Evolutionary conservation across 2,329 filamentous ascomycete genomes (phyloP).

Genomic region (Setomelanomma holmii): DNA sequence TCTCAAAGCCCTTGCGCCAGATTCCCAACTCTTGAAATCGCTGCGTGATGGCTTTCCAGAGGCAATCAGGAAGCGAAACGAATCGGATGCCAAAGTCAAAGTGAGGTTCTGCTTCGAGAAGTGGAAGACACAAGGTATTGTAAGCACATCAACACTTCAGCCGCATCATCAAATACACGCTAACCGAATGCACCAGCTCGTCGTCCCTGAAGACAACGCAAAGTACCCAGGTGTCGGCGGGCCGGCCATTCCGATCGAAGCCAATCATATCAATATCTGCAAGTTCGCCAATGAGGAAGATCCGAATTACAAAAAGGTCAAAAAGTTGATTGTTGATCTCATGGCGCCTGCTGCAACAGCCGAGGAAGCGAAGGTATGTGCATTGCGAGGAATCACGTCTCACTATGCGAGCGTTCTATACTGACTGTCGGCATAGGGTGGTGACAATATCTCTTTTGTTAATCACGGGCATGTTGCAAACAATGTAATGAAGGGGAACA

Average conservation of each 20-base stretch:
- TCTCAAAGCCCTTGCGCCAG: not conserved
- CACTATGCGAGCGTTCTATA: too few species aligned
- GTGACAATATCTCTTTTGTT: too few species aligned
- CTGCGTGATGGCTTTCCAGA: not conserved
- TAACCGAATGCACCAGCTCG: not conserved
- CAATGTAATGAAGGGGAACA: too few species aligned
- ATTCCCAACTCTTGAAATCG: not conserved
- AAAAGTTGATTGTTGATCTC: not conserved
- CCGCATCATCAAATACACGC: too few species aligned
- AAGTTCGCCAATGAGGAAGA: not conserved
- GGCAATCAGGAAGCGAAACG: not conserved
- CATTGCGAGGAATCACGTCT: too few species aligned
- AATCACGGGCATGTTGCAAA: too few species aligned
- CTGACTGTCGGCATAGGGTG: too few species aligned
- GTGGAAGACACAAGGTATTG: not conserved
- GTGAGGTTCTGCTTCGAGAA: not conserved
- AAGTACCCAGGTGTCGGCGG: not conserved
- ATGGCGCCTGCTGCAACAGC: not conserved
- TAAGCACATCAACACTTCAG: not conserved
- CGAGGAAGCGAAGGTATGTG: not conserved
- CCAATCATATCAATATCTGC: not conserved
- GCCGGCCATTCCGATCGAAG: not conserved
- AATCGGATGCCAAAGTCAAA: not conserved
- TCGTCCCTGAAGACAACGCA: not conserved
- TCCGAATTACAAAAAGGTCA: not conserved